Evolutionary conservation across 345 rosid species (phyloP).

Genomic region (Reutealis trisperma): DNA sequence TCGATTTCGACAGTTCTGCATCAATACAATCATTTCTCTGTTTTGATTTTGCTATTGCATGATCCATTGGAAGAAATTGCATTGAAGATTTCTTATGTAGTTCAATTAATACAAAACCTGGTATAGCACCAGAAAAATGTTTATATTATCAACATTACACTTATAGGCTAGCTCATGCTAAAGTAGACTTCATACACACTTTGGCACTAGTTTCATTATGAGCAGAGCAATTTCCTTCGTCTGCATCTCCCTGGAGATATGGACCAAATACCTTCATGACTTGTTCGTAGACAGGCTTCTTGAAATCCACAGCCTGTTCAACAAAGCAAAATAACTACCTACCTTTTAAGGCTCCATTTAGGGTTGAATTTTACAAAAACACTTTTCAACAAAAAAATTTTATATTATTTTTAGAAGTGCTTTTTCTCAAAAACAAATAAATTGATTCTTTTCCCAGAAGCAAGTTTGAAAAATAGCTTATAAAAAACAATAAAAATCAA

Average conservation of each 20-base stretch:
- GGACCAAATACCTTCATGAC: conserved; percentile 59
- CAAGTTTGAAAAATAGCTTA: too few species aligned
- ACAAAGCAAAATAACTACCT: neutral
- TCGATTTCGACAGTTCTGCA: too few species aligned
- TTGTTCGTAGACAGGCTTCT: conserved; percentile 69
- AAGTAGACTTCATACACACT: conserved; percentile 6
- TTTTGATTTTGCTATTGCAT: neutral
- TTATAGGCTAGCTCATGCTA: neutral
- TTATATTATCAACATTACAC: neutral
- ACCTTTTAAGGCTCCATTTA: too few species aligned
- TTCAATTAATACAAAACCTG: neutral
- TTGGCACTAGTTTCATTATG: conserved; percentile 4
- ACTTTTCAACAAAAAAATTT: too few species aligned
- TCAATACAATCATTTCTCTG: too few species aligned
- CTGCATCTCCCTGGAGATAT: conserved; percentile 38
- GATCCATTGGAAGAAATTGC: neutral
- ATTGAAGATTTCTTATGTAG: neutral
- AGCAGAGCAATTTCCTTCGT: conserved; percentile 28
- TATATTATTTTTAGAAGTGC: too few species aligned
- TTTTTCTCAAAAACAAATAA: too few species aligned
- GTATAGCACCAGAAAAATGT: neutral
- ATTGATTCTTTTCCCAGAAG: too few species aligned
- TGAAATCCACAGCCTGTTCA: conserved; percentile 62
- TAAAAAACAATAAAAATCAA: too few species aligned
- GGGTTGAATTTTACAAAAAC: too few species aligned